Conservation (phyloP, 768 basidiomycete species). For the Agaricus sinodeliciosus region DNA sequence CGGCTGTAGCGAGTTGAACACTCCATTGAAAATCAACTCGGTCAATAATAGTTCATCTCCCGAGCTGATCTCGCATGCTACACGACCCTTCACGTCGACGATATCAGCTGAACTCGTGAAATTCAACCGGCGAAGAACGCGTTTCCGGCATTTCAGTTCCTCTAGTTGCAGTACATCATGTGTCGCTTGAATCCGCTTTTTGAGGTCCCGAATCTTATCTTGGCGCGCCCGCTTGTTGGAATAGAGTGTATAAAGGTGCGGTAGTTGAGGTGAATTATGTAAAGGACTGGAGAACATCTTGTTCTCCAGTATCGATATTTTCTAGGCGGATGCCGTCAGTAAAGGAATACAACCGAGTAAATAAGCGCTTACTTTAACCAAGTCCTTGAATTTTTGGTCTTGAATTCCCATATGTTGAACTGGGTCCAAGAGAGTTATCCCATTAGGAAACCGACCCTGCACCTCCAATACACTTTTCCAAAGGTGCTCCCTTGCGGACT, state of each 20-base stretch:
- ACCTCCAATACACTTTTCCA: constrained; percentile 92
- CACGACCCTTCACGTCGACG: constrained; percentile 95
- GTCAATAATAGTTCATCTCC: constrained; percentile 96
- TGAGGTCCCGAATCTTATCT: constrained; percentile 65
- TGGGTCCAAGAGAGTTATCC: constrained; percentile 83
- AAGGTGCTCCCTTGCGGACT: constrained; percentile 68
- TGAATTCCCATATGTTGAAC: constrained; percentile 93
- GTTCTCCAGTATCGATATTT: constrained; percentile 87
- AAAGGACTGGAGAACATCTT: constrained; percentile 77
- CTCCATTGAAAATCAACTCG: constrained; percentile 95
- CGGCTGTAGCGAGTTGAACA: constrained; percentile 83
- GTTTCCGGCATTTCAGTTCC: constrained; percentile 92
- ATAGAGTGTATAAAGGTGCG: constrained; percentile 77
- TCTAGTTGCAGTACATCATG: constrained; percentile 93
- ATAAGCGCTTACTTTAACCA: constrained; percentile 59
- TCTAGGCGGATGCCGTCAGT: constrained; percentile 36
- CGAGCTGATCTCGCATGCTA: constrained; percentile 97
- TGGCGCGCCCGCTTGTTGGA: constrained; percentile 67
- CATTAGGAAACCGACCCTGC: constrained; percentile 84
- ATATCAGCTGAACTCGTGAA: constrained; percentile 89
- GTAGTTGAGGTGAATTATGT: constrained; percentile 70
- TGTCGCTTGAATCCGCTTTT: constrained; percentile 83
- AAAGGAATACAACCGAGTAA: background rate
- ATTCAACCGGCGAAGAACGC: constrained; percentile 84
- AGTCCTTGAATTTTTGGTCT: constrained; percentile 84